A percentile compares a stretch with the other conserved stretches of the same genome.
Conservation (phyloP, 495 filamentous ascomycete species). For the Penicillium lividum region DNA sequence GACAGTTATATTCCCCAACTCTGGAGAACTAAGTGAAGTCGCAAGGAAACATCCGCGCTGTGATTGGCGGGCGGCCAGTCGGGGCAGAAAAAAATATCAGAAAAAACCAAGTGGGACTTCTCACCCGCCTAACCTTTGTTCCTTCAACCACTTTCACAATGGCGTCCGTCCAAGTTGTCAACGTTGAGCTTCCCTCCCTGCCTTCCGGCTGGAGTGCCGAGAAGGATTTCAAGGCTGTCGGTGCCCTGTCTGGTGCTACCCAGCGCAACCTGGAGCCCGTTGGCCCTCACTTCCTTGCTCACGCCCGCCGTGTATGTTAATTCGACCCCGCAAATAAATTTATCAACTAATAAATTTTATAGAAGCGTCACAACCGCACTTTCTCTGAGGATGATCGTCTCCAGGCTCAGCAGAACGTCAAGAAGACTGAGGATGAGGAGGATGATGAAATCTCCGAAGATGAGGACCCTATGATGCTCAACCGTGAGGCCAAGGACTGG, state of each 20-base stretch:
- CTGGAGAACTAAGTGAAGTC: neutral
- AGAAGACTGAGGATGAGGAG: slow-evolving; percentile 93
- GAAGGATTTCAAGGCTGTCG: slow-evolving; percentile 85
- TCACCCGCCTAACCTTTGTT: slow-evolving; percentile 15
- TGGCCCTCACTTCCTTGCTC: slow-evolving; percentile 95
- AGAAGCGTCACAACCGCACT: slow-evolving; percentile 91
- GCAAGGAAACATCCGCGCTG: slow-evolving; percentile 7
- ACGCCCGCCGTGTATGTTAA: slow-evolving; percentile 78
- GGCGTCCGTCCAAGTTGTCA: slow-evolving; percentile 47
- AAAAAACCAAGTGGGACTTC: slow-evolving; percentile 25
- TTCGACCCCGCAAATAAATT: slow-evolving; percentile 5
- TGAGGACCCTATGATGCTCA: slow-evolving; percentile 87
- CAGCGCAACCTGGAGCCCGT: slow-evolving; percentile 91
- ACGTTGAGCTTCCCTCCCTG: slow-evolving; percentile 70
- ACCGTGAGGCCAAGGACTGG: slow-evolving; percentile 97
- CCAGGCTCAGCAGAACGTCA: slow-evolving; percentile 89
- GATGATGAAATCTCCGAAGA: slow-evolving; percentile 86
- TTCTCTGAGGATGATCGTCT: slow-evolving; percentile 99
- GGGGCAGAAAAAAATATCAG: slow-evolving; percentile 38
- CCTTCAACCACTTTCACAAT: slow-evolving; percentile 35
- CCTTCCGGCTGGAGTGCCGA: slow-evolving; percentile 83
- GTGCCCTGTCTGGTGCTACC: slow-evolving; percentile 64
- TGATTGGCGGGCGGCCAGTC: slow-evolving; percentile 40
- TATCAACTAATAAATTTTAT: slow-evolving; percentile 26
- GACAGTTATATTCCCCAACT: neutral